These are phyloP conservation scores for Fonsecaea pedrosoi DNA, from an alignment of 2,329 filamentous ascomycete species.

Conservation along the genomic window DNA sequence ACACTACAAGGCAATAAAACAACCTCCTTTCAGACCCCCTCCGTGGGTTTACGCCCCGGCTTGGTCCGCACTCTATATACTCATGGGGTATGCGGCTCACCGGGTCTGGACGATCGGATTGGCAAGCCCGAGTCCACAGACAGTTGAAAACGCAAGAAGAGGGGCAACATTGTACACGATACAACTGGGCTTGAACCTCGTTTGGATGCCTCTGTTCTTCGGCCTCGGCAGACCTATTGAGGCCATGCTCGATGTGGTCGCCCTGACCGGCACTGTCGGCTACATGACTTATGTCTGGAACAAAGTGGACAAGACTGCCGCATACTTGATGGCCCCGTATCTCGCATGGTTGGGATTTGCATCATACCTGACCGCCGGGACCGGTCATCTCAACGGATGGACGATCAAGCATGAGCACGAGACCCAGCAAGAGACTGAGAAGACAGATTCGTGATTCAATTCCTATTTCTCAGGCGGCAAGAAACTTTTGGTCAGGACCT, in stretches of 20 bases:
- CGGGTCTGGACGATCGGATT: slow-evolving; percentile 72
- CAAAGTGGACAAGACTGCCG: slow-evolving; percentile 73
- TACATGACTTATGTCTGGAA: slow-evolving; percentile 80
- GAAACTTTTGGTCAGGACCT: not conserved
- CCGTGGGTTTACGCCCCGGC: slow-evolving; percentile 65
- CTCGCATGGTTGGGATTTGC: slow-evolving; percentile 86
- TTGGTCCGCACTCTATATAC: slow-evolving; percentile 65
- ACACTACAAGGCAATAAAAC: slow-evolving; percentile 48
- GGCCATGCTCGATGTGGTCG: slow-evolving; percentile 76
- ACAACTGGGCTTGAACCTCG: slow-evolving; percentile 82
- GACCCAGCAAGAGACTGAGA: slow-evolving; percentile 10
- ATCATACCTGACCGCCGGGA: slow-evolving; percentile 77
- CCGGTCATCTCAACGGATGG: slow-evolving; percentile 74
- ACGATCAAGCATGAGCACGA: slow-evolving; percentile 52
- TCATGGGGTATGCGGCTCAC: slow-evolving; percentile 90
- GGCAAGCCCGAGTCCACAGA: slow-evolving; percentile 61
- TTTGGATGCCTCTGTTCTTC: slow-evolving; percentile 96
- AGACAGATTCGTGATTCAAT: slow-evolving; percentile 12
- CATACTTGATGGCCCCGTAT: slow-evolving; percentile 80
- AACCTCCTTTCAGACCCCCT: slow-evolving; percentile 63
- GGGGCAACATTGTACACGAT: slow-evolving; percentile 82
- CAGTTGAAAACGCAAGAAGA: slow-evolving; percentile 66
- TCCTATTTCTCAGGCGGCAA: not conserved
- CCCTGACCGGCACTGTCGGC: slow-evolving; percentile 72
- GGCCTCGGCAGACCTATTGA: slow-evolving; percentile 73